Evolutionary conservation across 352 stramenopile species (phyloP).

Genomic region (Pilasporangium apinafurcum): DNA sequence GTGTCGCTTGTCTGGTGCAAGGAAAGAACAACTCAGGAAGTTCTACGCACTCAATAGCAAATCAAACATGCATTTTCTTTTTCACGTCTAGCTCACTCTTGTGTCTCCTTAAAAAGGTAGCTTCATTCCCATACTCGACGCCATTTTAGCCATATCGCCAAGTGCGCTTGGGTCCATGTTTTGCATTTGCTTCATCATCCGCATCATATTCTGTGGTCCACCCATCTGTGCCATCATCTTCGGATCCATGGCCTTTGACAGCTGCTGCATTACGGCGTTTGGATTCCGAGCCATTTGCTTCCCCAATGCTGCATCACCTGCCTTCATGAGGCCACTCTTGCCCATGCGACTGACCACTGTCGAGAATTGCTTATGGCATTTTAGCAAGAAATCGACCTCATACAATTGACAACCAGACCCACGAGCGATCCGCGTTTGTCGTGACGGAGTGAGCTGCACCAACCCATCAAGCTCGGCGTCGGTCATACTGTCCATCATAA

Average conservation of each 20-base stretch:
- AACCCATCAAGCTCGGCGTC: constrained; percentile 94
- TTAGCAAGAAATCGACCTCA: constrained; percentile 92
- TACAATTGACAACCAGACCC: constrained; percentile 87
- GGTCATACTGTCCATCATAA: constrained; percentile 99
- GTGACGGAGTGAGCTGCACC: constrained; percentile 57
- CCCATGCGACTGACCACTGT: constrained; percentile 95
- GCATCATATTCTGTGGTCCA: constrained; percentile 81
- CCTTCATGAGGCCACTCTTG: constrained; percentile 93
- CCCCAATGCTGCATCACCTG: constrained; percentile 77
- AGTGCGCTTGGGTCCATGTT: constrained; percentile 69
- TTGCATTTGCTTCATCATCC: constrained; percentile 95
- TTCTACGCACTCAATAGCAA: too few species aligned
- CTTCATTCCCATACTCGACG: constrained; percentile 68
- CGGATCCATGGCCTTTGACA: constrained; percentile 92
- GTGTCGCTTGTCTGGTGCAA: too few species aligned
- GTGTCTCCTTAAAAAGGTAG: constrained; percentile 49
- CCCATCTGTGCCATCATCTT: constrained; percentile 90
- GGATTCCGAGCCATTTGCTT: constrained; percentile 97
- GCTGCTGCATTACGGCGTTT: constrained; percentile 94
- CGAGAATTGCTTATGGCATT: constrained; percentile 95
- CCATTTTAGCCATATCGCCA: constrained; percentile 79
- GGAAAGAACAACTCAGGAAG: too few species aligned
- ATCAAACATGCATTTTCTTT: constrained; percentile 1
- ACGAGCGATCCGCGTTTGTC: constrained; percentile 84
- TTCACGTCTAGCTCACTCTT: background rate